Evolutionary conservation across 371 early-diverging fungal species (phyloP).

Genomic region (Mucor circinelloides): DNA sequence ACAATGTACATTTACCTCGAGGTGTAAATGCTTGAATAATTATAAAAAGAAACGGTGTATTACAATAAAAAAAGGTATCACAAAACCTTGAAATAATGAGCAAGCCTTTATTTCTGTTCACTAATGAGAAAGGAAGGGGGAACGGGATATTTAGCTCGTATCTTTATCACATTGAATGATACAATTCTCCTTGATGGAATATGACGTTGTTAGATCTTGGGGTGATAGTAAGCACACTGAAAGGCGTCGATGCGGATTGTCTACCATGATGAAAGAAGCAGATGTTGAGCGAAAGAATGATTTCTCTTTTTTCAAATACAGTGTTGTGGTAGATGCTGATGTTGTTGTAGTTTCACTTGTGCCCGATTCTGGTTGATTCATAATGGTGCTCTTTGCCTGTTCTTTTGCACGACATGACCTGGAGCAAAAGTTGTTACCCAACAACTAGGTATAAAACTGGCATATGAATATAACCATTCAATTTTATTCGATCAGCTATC

Average conservation of each 20-base stretch:
- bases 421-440: neutral
- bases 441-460: neutral
- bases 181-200: neutral
- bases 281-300: neutral
- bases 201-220: neutral
- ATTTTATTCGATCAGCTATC: neutral
- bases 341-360: neutral
- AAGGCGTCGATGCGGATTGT: neutral
- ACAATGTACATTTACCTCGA: neutral
- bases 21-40: neutral
- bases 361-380: neutral
- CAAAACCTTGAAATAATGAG: neutral
- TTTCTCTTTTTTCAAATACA: neutral
- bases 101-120: neutral
- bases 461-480: neutral
- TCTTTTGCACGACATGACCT: slow-evolving; percentile 1
- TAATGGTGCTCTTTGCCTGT: neutral
- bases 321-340: neutral
- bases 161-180: neutral
- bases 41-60: neutral
- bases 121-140: neutral
- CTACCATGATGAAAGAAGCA: neutral
- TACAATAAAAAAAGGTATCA: neutral
- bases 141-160: neutral
- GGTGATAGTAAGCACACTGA: neutral